Evolutionary conservation across 2,329 filamentous ascomycete genomes (phyloP), one percentile per base, ranked within the genome.

Genomic region (Colletotrichum filicis): DNA sequence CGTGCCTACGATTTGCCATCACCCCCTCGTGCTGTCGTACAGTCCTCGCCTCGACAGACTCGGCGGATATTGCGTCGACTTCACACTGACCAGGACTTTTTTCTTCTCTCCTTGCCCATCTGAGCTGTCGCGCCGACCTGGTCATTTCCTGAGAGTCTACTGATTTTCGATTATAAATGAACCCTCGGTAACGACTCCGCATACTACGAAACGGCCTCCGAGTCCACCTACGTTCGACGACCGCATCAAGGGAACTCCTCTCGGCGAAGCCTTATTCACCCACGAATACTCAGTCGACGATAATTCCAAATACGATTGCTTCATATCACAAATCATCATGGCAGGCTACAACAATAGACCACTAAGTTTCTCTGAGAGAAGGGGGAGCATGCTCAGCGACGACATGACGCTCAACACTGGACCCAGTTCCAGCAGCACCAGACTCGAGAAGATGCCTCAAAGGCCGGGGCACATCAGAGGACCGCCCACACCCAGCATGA

Each of bases 401-500:
- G 90, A 91, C 64, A 80, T 92, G 75, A 87, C 85, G 19, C 84
- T 92, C 74, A 85, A 86, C 74, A 88, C 86, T 60, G 83, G 83
- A 64, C 87, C 80, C 76, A 78, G 82, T 73, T 79, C 84, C 71
- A 79, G 86, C 67, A 84, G 84, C 77, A 84, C 86, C 49, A 82
- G 84, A 71, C 81, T 88, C 75, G 88, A 90, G 68, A 92, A 92
- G 82, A 83, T 89, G 75, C 80, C 84, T 3, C 87, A 89, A 76
- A 81, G 46, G 81, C 85, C 8, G 82, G 81, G 79, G 79, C 89
- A 76, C 57, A 76, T 84, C 56, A 83, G 90, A 80, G 91, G 90
- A 0, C 91, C 91, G 7, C 91, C 91, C 24, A 92, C 91, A 2
- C 91, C 91, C 14, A 92, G 90, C 81, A 91, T 92, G 89, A 89